These are phyloP conservation scores for Selaginella moellendorffii DNA, from an alignment of 75 land plant genomes.

Conservation along the genomic window DNA sequence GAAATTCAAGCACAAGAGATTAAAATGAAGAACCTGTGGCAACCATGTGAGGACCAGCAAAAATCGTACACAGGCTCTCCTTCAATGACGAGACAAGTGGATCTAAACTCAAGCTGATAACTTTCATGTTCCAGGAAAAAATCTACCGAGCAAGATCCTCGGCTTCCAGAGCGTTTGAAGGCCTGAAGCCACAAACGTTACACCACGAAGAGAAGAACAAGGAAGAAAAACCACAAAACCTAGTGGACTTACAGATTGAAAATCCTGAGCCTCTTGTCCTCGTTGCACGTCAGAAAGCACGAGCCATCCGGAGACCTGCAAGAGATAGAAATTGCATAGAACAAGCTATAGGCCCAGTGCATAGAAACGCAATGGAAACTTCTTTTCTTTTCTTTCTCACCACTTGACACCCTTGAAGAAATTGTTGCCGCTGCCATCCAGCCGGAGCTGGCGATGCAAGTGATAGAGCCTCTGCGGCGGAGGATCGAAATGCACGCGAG, in stretches of 20 bases:
- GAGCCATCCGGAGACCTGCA: constrained; percentile 97
- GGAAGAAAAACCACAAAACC: too few species aligned
- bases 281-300: constrained; percentile 68
- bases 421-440: constrained; percentile 33
- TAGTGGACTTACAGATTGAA: constrained; percentile 61
- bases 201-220: not conserved
- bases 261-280: constrained; percentile 62
- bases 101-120: constrained; percentile 32
- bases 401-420: constrained; percentile 94
- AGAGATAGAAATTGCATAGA: not conserved
- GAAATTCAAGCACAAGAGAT: not conserved
- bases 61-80: constrained; percentile 88
- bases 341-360: not conserved
- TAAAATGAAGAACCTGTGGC: constrained; percentile 44
- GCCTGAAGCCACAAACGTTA: not conserved
- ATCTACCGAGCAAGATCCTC: not conserved
- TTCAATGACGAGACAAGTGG: constrained; percentile 50
- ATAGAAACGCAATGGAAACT: not conserved
- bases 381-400: constrained; percentile 19
- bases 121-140: not conserved
- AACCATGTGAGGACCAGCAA: constrained; percentile 96
- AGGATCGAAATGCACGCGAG: constrained; percentile 22
- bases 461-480: constrained; percentile 60
- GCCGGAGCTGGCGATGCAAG: constrained; percentile 54
- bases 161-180: not conserved